These are phyloP conservation scores for Aspergillus indologenus DNA, from an alignment of 495 filamentous ascomycete species.

Conservation along the genomic window DNA sequence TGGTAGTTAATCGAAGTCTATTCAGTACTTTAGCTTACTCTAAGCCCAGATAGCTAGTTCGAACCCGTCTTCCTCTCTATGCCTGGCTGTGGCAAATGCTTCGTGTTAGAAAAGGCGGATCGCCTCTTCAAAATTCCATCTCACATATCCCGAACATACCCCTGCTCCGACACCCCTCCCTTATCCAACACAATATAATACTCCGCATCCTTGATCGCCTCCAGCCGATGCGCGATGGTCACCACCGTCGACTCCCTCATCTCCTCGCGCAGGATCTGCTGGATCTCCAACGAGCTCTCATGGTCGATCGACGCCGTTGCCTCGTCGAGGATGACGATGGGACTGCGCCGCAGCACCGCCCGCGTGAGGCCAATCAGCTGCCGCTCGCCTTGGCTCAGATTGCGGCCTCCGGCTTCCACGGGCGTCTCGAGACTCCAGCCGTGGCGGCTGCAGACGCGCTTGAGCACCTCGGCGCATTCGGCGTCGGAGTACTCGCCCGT, in stretches of 20 bases:
- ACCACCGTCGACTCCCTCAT: constrained; percentile 76
- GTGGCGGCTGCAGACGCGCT: constrained; percentile 49
- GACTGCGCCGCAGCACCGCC: constrained; percentile 57
- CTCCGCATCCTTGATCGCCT: constrained; percentile 74
- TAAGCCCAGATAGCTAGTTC: too few species aligned
- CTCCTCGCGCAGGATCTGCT: constrained; percentile 72
- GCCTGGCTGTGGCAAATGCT: too few species aligned
- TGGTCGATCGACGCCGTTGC: constrained; percentile 84
- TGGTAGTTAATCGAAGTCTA: too few species aligned
- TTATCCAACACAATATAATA: constrained; percentile 69
- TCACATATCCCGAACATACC: constrained; percentile 31
- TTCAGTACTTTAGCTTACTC: too few species aligned
- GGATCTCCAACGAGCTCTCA: constrained; percentile 73
- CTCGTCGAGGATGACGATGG: constrained; percentile 66
- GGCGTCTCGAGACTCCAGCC: constrained; percentile 52
- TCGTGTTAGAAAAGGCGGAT: too few species aligned
- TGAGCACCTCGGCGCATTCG: constrained; percentile 50
- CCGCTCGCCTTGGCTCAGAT: constrained; percentile 59
- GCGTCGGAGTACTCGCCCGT: constrained; percentile 44
- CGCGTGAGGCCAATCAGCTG: constrained; percentile 60
- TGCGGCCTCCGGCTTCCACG: constrained; percentile 56
- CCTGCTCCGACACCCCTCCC: constrained; percentile 49
- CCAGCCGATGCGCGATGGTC: constrained; percentile 80
- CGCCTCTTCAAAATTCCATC: too few species aligned
- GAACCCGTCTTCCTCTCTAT: too few species aligned